These are phyloP conservation scores for Rhizopus microsporus DNA, from an alignment of 371 early-diverging fungal genomes.

Conservation along the genomic window DNA sequence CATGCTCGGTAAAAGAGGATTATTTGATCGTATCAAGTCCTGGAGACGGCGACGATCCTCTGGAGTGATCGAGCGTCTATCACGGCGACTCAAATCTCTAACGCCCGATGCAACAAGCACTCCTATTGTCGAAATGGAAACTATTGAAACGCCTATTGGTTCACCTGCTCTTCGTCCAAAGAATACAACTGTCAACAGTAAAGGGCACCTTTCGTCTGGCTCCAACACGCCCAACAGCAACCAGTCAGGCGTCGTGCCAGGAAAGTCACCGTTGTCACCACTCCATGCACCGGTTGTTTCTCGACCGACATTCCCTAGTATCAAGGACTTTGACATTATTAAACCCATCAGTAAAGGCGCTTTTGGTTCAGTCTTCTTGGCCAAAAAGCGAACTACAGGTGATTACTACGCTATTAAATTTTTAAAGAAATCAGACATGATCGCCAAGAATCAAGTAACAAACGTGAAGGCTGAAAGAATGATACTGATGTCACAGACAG, in stretches of 20 bases:
- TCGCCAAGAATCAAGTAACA: slow-evolving; percentile 89
- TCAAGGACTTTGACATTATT: slow-evolving; percentile 91
- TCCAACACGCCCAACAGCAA: slow-evolving; percentile 22
- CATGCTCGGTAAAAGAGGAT: slow-evolving; percentile 15
- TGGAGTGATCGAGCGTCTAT: slow-evolving; percentile 19
- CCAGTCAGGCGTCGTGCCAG: not conserved
- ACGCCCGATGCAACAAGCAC: slow-evolving; percentile 24
- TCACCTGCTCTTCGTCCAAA: slow-evolving; percentile 33
- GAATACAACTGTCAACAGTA: slow-evolving; percentile 8
- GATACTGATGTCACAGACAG: slow-evolving; percentile 83
- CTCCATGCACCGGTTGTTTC: slow-evolving; percentile 46
- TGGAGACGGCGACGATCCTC: slow-evolving; percentile 25
- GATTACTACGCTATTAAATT: slow-evolving; percentile 92
- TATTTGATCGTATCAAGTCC: slow-evolving; percentile 30
- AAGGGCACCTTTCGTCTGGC: slow-evolving; percentile 12
- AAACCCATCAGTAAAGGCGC: slow-evolving; percentile 94
- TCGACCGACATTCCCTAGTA: slow-evolving; percentile 56
- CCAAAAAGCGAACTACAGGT: slow-evolving; percentile 84
- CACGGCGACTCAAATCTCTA: slow-evolving; percentile 22
- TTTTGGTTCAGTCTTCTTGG: slow-evolving; percentile 87
- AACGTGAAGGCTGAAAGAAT: slow-evolving; percentile 89
- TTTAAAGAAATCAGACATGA: slow-evolving; percentile 87
- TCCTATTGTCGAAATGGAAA: slow-evolving; percentile 46
- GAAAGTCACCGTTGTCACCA: slow-evolving; percentile 49
- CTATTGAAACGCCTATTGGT: slow-evolving; percentile 38